A percentile compares a stretch with the other conserved stretches of the same genome.
These are phyloP conservation scores for Hypoxylon fragiforme DNA, from an alignment of 495 filamentous ascomycete genomes.

Conservation along the genomic window DNA sequence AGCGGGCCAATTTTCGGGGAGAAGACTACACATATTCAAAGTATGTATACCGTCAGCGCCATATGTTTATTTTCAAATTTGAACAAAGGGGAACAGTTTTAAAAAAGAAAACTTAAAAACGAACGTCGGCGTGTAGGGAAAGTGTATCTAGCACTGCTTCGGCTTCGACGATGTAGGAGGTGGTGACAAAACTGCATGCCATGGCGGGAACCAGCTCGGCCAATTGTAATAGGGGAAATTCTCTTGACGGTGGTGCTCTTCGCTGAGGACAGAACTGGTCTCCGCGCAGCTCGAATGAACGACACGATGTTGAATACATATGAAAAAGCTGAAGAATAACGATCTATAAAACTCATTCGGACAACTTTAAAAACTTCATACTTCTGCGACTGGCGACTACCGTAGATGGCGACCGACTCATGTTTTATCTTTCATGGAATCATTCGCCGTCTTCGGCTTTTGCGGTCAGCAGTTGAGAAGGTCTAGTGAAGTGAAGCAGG, in stretches of 20 bases:
- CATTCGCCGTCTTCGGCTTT: too few relatives aligned
- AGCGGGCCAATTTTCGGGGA: constrained; percentile 3
- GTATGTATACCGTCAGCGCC: too few relatives aligned
- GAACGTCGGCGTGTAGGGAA: constrained; percentile 16
- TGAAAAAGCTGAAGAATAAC: constrained; percentile 10
- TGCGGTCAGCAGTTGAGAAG: not conserved
- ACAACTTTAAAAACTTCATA: constrained; percentile 1
- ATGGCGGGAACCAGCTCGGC: constrained; percentile 24
- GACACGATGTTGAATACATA: constrained; percentile 17
- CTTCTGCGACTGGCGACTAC: too few relatives aligned
- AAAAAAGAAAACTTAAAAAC: not conserved
- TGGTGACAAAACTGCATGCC: constrained; percentile 28
- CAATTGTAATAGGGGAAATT: constrained; percentile 15
- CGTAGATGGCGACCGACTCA: too few relatives aligned
- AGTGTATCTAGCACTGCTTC: constrained; percentile 10
- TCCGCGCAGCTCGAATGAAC: constrained; percentile 4
- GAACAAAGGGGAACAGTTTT: not conserved
- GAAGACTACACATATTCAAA: constrained; percentile 6
- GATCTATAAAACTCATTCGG: constrained; percentile 11
- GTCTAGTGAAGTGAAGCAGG: not conserved
- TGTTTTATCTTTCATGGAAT: too few relatives aligned
- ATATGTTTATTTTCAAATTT: not conserved
- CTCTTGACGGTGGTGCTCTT: not conserved
- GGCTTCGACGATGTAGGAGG: constrained; percentile 19
- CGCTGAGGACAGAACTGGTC: constrained; percentile 17